Percentiles rank a stretch among this genome's conserved stretches.
These are phyloP conservation scores for Hyphopichia pseudoburtonii DNA, from an alignment of 1,139 yeast genomes.

Conservation along the genomic window DNA sequence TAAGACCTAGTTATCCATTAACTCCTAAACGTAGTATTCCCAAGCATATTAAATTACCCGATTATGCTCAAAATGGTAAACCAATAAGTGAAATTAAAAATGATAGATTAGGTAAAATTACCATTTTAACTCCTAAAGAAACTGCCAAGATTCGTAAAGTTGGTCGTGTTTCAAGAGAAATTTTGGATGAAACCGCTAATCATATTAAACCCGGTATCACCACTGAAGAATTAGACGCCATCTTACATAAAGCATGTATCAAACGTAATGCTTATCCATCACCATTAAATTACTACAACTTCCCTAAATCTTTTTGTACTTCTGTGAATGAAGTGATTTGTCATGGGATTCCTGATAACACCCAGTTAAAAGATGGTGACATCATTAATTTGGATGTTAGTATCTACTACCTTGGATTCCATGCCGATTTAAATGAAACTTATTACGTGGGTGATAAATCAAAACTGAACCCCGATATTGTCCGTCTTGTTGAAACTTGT, in stretches of 20 bases:
- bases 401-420: slow-evolving; percentile 81
- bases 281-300: slow-evolving; percentile 91
- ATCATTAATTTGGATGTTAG: slow-evolving; percentile 90
- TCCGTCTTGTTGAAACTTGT: slow-evolving; percentile 90
- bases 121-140: slow-evolving; percentile 61
- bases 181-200: slow-evolving; percentile 83
- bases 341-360: slow-evolving; percentile 95
- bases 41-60: slow-evolving; percentile 71
- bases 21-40: slow-evolving; percentile 72
- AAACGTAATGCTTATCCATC: slow-evolving; percentile 93
- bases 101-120: slow-evolving; percentile 68
- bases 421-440: slow-evolving; percentile 94
- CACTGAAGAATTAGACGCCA: slow-evolving; percentile 86
- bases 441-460: slow-evolving; percentile 96
- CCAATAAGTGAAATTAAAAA: slow-evolving; percentile 77
- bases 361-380: slow-evolving; percentile 88
- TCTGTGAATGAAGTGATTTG: slow-evolving; percentile 94
- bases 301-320: slow-evolving; percentile 91
- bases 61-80: slow-evolving; percentile 78
- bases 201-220: slow-evolving; percentile 85
- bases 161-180: slow-evolving; percentile 77
- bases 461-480: slow-evolving; percentile 67
- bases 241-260: slow-evolving; percentile 85
- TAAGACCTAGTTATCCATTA: slow-evolving; percentile 82
- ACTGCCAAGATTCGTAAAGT: slow-evolving; percentile 74